Evolutionary conservation across 2,329 filamentous ascomycete genomes (phyloP), one percentile per base, ranked within the genome.

Genomic region (Neopestalotiopsis sp.): DNA sequence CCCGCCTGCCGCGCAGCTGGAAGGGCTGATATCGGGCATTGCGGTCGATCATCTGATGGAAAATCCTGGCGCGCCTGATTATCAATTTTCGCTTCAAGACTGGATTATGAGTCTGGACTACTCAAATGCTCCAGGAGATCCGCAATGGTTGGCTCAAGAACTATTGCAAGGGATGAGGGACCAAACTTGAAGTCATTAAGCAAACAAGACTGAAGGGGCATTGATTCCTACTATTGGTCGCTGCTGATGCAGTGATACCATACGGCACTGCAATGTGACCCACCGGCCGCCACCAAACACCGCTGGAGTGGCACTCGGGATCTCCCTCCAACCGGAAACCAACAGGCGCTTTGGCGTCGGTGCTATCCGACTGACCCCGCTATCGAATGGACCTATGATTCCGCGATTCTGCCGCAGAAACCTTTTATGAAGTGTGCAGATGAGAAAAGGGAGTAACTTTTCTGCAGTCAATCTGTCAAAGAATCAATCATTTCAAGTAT

Each of bases 91-190:
- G n/a, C 58, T 74, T 45, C 72, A 74, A 58, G 70, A 74, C 30
- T 75, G 70, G 73, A 71, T 72, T 13, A 70, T 66, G 59, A 70
- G 58, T 3, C 30, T 74, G 32, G 73, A 74, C 17, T 69, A 72
- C 24, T 66, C 72, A 56, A 64, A 59, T 4, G 69, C 70, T 9
- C 70, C 71, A 1, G 68, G 69, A 32, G 71, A 73, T 30, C 72
- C 73, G 2, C 68, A 72, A 62, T 74, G 74, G 74, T 20, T 74
- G 24, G 73, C 70, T 2, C 71, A 74, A 13, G 72, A 75, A 38
- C 62, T 75, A 1, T 59, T 73, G 1, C 71, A 74, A 52, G 74
- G 70, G 1, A 64, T 73, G 4, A 58, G 63, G 4, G 67, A 70
- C 20, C 57, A 38, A 20, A 60, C 6, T 28, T 60, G 57, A 60